Evolutionary conservation across 2,329 filamentous ascomycete genomes (phyloP).

Genomic region (Clarireedia paspali): DNA sequence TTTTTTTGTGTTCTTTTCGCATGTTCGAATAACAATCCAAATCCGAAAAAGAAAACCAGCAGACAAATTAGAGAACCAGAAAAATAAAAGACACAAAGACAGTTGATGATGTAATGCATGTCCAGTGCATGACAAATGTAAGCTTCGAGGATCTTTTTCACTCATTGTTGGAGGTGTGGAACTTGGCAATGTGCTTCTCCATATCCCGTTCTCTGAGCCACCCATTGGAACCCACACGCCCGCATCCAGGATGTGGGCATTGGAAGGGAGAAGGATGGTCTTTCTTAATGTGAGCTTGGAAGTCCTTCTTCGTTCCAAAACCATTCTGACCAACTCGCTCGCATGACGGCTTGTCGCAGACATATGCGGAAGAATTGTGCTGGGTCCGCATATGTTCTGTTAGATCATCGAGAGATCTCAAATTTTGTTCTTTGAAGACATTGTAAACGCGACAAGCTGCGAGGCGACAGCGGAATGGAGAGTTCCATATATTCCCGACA

Average conservation of each 20-base stretch:
- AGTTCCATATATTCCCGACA: accelerated
- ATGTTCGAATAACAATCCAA: background rate
- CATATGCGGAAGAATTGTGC: background rate
- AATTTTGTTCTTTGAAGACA: background rate
- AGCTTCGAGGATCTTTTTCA: background rate
- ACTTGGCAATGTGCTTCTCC: constrained; percentile 13
- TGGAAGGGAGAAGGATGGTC: constrained; percentile 14
- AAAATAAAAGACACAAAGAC: too few species aligned
- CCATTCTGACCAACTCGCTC: constrained; percentile 1
- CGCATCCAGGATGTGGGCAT: constrained; percentile 13
- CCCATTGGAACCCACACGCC: constrained; percentile 15
- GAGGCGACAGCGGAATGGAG: background rate
- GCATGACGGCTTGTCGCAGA: background rate
- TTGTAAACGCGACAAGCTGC: too few species aligned
- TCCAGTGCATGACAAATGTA: too few species aligned
- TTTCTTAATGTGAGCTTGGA: constrained; percentile 14
- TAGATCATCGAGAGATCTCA: background rate
- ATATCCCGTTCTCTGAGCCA: constrained; percentile 14
- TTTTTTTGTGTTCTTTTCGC: background rate
- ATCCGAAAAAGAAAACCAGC: too few species aligned
- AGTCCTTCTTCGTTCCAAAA: constrained; percentile 2
- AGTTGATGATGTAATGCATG: background rate
- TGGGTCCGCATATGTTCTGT: background rate
- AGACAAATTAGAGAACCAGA: background rate
- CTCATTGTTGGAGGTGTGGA: background rate